A percentile compares a stretch with the other conserved stretches of the same genome.
phyloP scores from a whole-genome alignment of 164 flowering plant species.

The Chimonanthus praecox region DNA sequence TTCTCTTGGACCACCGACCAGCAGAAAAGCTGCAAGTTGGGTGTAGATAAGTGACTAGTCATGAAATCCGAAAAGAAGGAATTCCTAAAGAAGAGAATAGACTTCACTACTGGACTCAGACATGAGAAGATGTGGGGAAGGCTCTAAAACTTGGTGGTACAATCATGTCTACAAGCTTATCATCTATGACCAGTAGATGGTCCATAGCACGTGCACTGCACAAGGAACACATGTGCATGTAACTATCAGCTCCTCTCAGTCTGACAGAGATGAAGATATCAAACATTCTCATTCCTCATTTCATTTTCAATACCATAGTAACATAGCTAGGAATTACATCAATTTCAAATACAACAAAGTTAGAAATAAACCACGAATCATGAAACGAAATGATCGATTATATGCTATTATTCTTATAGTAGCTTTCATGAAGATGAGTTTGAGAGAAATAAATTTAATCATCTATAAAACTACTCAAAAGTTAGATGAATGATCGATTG shows the following conservation, averaged over 20 bases:
- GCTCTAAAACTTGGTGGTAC: neutral
- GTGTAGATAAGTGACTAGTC: constrained; percentile 4
- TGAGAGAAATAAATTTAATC: no score
- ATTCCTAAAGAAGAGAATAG: neutral
- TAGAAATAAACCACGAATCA: no score
- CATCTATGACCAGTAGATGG: neutral
- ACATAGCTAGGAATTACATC: no score
- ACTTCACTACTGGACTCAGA: neutral
- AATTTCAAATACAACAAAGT: no score
- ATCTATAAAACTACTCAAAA: no score
- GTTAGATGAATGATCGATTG: no score
- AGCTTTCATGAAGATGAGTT: no score
- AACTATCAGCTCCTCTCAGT: neutral
- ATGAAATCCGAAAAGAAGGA: neutral
- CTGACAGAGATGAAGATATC: no score
- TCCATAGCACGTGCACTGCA: neutral
- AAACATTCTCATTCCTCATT: no score
- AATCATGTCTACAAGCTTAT: neutral
- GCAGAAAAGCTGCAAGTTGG: neutral
- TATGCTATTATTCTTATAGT: no score
- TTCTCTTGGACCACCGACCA: constrained; percentile 8
- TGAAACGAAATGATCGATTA: no score
- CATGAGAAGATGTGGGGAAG: neutral
- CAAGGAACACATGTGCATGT: neutral
- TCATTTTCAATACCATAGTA: no score